These are phyloP conservation scores for Agrocybe pediades DNA, from an alignment of 768 basidiomycete genomes.

Conservation along the genomic window DNA sequence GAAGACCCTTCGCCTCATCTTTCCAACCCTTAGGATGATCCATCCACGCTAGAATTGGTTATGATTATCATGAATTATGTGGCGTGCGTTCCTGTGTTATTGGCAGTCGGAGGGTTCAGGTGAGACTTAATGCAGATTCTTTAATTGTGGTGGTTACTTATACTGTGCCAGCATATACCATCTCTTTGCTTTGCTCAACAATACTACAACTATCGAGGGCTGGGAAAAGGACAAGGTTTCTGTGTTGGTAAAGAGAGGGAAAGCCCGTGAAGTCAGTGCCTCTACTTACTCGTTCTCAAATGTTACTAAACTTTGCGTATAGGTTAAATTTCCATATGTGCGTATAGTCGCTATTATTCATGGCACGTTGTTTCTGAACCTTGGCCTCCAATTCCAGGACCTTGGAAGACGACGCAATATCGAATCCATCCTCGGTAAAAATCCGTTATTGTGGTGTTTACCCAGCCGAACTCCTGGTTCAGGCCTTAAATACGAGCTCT, in stretches of 20 bases:
- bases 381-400: constrained; percentile 52
- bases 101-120: constrained; percentile 93
- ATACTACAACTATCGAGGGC: constrained; percentile 94
- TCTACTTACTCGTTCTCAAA: not conserved
- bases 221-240: constrained; percentile 98
- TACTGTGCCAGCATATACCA: constrained; percentile 72
- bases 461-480: constrained; percentile 67
- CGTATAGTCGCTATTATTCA: constrained; percentile 21
- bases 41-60: constrained; percentile 68
- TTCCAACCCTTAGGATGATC: constrained; percentile 59
- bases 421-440: constrained; percentile 73
- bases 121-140: constrained; percentile 24
- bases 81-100: constrained; percentile 79
- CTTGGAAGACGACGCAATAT: constrained; percentile 77
- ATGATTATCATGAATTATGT: constrained; percentile 90
- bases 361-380: not conserved
- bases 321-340: constrained; percentile 95
- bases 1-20: not conserved
- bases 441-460: constrained; percentile 82
- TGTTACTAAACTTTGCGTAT: not conserved
- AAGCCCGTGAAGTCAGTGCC: constrained; percentile 69
- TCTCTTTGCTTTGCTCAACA: constrained; percentile 71
- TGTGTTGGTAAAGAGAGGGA: constrained; percentile 80
- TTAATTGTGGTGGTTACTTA: not conserved
- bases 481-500: constrained; percentile 78